Evolutionary conservation across 306 rosid genomes (phyloP).

Genomic region (Cucumis hystrix): DNA sequence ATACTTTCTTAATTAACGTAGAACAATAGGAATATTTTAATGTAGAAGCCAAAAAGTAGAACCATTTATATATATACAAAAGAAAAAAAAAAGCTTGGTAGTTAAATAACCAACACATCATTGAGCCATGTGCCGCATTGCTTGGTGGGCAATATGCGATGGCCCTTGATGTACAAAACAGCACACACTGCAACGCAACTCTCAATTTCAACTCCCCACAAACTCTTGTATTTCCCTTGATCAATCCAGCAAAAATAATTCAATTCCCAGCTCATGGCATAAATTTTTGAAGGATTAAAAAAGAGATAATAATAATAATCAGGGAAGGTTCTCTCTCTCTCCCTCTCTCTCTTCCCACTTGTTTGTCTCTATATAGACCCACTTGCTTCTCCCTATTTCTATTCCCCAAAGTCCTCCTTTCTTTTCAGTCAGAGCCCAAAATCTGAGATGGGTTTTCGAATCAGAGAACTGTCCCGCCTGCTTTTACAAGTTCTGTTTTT

Average conservation of each 20-base stretch:
- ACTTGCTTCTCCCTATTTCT: neutral
- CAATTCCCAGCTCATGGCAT: constrained; percentile 8
- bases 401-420: neutral
- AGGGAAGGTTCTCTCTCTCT: neutral
- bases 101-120: constrained; percentile 11
- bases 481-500: neutral
- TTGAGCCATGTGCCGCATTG: constrained; percentile 8
- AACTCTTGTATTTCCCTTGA: neutral
- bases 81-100: constrained; percentile 1
- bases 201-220: constrained; percentile 6
- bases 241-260: constrained; percentile 1
- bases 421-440: constrained; percentile 5
- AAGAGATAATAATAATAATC: neutral
- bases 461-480: neutral
- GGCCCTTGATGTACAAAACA: neutral
- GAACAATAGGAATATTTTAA: too few relatives aligned
- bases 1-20: too few relatives aligned
- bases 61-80: too few relatives aligned
- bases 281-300: neutral
- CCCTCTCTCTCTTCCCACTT: neutral
- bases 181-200: neutral
- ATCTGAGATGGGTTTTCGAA: constrained; percentile 5
- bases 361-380: constrained; percentile 1
- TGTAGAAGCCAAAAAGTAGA: too few relatives aligned
- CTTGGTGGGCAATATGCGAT: neutral